phyloP scores from a whole-genome alignment of 1,284 basidiomycete species.

The Ceratobasidium sp. region DNA sequence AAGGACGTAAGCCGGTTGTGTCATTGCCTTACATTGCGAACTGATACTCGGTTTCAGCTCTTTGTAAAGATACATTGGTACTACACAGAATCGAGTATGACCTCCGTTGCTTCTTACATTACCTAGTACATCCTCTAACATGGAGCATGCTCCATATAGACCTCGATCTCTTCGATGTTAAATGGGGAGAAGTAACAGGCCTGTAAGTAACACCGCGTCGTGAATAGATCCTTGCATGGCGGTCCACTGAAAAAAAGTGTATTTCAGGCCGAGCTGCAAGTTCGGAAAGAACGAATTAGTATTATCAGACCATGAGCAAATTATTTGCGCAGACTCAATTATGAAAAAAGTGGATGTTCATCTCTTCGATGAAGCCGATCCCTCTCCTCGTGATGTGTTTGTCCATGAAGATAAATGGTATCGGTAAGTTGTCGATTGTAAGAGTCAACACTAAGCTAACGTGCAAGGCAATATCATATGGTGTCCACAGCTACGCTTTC shows the following conservation, averaged over 20 bases:
- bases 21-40: no score
- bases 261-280: not conserved
- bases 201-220: not conserved
- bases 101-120: not conserved
- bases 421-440: not conserved
- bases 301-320: conserved; percentile 11
- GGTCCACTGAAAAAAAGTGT: not conserved
- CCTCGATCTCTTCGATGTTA: not conserved
- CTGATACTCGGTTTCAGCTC: not conserved
- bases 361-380: conserved; percentile 19
- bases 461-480: not conserved
- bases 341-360: not conserved
- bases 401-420: not conserved
- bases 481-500: not conserved
- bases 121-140: not conserved
- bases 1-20: conserved; percentile 11
- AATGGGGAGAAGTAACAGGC: not conserved
- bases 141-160: no score
- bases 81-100: conserved; percentile 11
- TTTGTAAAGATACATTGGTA: conserved; percentile 8
- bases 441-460: not conserved
- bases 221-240: not conserved
- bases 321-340: not conserved
- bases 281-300: conserved; percentile 16
- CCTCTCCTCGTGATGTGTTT: not conserved